Evolutionary conservation across 768 basidiomycete species (phyloP), one percentile per base, ranked within the genome.

Genomic region (Xerocomellus intermedius): DNA sequence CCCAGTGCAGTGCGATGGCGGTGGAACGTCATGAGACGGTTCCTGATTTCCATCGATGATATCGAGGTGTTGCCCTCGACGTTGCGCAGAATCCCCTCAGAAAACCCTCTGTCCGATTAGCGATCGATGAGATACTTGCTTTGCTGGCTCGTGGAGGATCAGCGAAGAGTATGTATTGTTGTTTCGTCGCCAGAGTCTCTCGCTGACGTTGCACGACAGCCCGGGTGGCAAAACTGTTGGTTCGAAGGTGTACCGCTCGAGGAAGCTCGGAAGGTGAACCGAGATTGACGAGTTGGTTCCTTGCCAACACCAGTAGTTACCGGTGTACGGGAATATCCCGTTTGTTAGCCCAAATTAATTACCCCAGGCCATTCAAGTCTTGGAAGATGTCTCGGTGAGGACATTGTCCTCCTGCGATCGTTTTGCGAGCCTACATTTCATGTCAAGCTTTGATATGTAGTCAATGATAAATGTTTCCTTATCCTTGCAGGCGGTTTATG

Each of bases 301-400:
- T 58, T 48, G 8, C 46, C 54, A 47, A 24, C 62, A 51, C 44
- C 21, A 52, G 51, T 63, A 48, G 58, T 55, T 55, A 56, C 66
- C 55, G 58, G 63, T 55, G 58, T 51, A 41, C 60, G 63, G 69
- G 69, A 44, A 41, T 42, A 45, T 55, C 65, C 63, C 69, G 62
- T 64, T 58, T 60, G 55, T 66, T 62, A 54, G 54, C 28, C 36
- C 57, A 73, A 73, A 72, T 73, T 21, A 73, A 74, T 63, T 74
- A 74, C 55, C 73, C 70, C 68, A 73, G 73, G 68, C 22, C 73
- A 61, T 62, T 13, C 57, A 63, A 73, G 69, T 33, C 69, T 73
- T 8, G 65, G 61, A 60, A 42, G 64, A 54, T 26, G 45, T 53
- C 14, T 39, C 32, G 12, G 58, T 52, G 58, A 33, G 39, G 38